These are phyloP conservation scores for Pythium oligandrum DNA, from an alignment of 352 stramenopile species.

Conservation along the genomic window DNA sequence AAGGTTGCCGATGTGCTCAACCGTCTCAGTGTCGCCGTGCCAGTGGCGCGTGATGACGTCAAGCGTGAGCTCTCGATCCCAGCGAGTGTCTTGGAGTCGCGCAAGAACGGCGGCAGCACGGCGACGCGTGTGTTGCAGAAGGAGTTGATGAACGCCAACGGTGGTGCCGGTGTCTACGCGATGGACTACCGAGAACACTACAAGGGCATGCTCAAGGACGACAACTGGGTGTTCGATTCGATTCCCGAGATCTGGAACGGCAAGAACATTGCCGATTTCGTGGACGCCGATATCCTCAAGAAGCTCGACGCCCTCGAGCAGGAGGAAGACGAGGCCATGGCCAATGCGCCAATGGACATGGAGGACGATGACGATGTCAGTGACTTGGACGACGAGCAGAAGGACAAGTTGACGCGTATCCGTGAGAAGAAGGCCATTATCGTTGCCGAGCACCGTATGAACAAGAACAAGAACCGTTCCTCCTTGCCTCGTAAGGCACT, in stretches of 20 bases:
- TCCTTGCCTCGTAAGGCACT: constrained; percentile 86
- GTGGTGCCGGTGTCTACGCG: constrained; percentile 96
- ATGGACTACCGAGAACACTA: constrained; percentile 98
- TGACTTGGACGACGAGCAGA: constrained; percentile 95
- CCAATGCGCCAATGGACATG: constrained; percentile 87
- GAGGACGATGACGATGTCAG: constrained; percentile 80
- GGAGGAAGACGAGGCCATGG: constrained; percentile 95
- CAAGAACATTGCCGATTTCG: constrained; percentile 99
- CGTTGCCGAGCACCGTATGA: constrained; percentile 79
- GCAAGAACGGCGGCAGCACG: constrained; percentile 42
- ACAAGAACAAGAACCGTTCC: constrained; percentile 95
- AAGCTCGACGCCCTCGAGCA: constrained; percentile 94
- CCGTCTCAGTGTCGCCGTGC: constrained; percentile 94
- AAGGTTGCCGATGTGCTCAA: constrained; percentile 97
- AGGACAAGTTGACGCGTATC: constrained; percentile 84
- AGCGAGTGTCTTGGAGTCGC: constrained; percentile 85
- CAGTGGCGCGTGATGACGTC: constrained; percentile 90
- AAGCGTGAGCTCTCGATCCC: constrained; percentile 92
- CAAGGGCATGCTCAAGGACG: constrained; percentile 91
- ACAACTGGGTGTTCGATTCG: constrained; percentile 96
- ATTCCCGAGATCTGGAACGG: constrained; percentile 99
- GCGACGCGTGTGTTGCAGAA: constrained; percentile 61
- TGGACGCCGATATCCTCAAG: constrained; percentile 98
- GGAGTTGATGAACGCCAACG: constrained; percentile 93
- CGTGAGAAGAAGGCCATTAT: constrained; percentile 85